Base-by-base conservation (phyloP, 768 basidiomycete species). In the Pleurotus eryngii region DNA sequence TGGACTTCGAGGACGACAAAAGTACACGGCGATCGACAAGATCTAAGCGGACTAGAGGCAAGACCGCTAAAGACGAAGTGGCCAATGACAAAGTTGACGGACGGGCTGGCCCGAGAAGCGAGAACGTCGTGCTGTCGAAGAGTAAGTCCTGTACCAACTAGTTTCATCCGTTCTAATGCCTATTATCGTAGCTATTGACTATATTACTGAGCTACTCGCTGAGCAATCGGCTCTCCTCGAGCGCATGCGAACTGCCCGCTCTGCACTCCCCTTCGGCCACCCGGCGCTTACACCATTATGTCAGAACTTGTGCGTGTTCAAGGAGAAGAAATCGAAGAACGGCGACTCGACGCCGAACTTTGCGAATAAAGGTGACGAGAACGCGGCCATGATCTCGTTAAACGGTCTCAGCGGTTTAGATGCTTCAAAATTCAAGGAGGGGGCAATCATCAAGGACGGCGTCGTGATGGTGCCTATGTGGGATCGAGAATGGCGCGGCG, bases 401-500 rank as follows among this genome's bases (percentile, higher is more conserved):
- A 24, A 54, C 61, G 57, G 64, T 50, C 40, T 59, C 15, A 55
- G 59, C 0, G 63, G 65, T 43, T 14, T 24, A 11, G 51, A 54
- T 11, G n/a, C 24, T 15, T 24, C n/a, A 40, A 46, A 55, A 12
- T 12, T 58, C 14, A 55, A 43, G n/a, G 24, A 51, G 40, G 48
- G 49, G 46, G 48, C 40, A 9, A 56, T 47, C 20, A 22, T 38
- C 12, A 43, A 49, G 20, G 48, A 43, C 50, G 55, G 54, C 17
- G 55, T 55, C 26, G 40, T 45, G 11, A 45, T 49, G 35, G 26
- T 55, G 1, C 82, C 84, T 26, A 73, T 86, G 17, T 95, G 92
- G 92, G 90, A 93, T 66, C 80, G 88, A 42, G 84, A 86, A 59
- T 94, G 92, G 92, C 84, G 84, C 42, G 90, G 92, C 14, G 92